Percentiles rank a stretch among this genome's conserved stretches.
Conservation (phyloP, 2,329 filamentous ascomycete species). For the Tolypocladium endophyticum region DNA sequence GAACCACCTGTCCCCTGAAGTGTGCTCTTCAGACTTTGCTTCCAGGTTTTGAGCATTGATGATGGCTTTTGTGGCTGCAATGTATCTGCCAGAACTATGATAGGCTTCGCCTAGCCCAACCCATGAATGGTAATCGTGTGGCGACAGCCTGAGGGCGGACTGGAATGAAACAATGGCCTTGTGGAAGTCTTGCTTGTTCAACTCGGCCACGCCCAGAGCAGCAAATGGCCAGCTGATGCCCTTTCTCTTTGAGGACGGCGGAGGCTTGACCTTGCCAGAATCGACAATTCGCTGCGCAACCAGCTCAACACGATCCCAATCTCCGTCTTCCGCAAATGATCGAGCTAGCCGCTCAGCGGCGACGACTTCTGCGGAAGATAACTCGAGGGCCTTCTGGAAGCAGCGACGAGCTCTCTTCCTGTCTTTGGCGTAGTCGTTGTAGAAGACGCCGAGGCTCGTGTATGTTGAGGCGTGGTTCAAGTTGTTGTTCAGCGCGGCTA, state of each 20-base stretch:
- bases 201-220: slow-evolving; percentile 83
- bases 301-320: slow-evolving; percentile 95
- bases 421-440: slow-evolving; percentile 82
- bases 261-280: slow-evolving; percentile 83
- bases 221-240: slow-evolving; percentile 95
- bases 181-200: slow-evolving; percentile 86
- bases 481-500: slow-evolving; percentile 76
- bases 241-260: slow-evolving; percentile 86
- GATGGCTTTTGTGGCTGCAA: slow-evolving; percentile 89
- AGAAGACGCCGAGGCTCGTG: slow-evolving; percentile 82
- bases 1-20: slow-evolving; percentile 71
- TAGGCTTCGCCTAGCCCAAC: slow-evolving; percentile 97
- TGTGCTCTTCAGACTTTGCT: slow-evolving; percentile 39
- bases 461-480: slow-evolving; percentile 85
- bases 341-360: slow-evolving; percentile 80
- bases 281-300: slow-evolving; percentile 85
- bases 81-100: slow-evolving; percentile 82
- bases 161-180: slow-evolving; percentile 90
- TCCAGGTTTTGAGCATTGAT: slow-evolving; percentile 73
- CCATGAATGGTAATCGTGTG: slow-evolving; percentile 88
- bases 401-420: slow-evolving; percentile 79
- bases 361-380: slow-evolving; percentile 76
- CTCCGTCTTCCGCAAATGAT: slow-evolving; percentile 77
- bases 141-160: slow-evolving; percentile 71
- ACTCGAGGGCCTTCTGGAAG: slow-evolving; percentile 91